Evolutionary conservation across 2,329 filamentous ascomycete species (phyloP).

Genomic region (Colletotrichum sp.): DNA sequence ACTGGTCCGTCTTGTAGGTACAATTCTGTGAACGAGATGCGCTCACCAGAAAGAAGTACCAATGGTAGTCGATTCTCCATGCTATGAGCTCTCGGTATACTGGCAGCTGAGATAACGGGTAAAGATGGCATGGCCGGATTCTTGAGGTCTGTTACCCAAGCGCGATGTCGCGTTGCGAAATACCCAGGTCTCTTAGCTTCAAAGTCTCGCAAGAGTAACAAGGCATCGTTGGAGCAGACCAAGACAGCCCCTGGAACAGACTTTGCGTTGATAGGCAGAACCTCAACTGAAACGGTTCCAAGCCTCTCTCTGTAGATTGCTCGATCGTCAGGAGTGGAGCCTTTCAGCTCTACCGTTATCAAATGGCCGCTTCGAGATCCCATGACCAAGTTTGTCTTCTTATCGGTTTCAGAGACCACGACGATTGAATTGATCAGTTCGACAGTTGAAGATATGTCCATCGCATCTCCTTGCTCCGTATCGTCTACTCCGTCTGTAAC

Average conservation of each 20-base stretch:
- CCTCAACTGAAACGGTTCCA: slow-evolving; percentile 39
- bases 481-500: background rate
- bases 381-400: slow-evolving; percentile 39
- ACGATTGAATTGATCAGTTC: slow-evolving; percentile 49
- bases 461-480: background rate
- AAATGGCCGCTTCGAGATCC: slow-evolving; percentile 61
- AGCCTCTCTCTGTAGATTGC: slow-evolving; percentile 36
- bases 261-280: slow-evolving; percentile 29
- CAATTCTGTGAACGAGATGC: slow-evolving; percentile 59
- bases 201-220: slow-evolving; percentile 48
- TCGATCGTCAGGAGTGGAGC: slow-evolving; percentile 25
- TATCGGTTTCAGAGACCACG: slow-evolving; percentile 29
- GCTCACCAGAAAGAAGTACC: slow-evolving; percentile 54
- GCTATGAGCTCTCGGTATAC: slow-evolving; percentile 45
- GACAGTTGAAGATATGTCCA: slow-evolving; percentile 7
- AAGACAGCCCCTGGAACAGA: slow-evolving; percentile 35
- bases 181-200: slow-evolving; percentile 27
- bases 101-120: slow-evolving; percentile 52
- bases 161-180: slow-evolving; percentile 46
- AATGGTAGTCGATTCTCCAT: slow-evolving; percentile 45
- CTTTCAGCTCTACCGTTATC: slow-evolving; percentile 40
- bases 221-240: slow-evolving; percentile 52
- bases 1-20: slow-evolving; percentile 50
- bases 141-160: slow-evolving; percentile 58
- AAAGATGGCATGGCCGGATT: slow-evolving; percentile 51